Evolutionary conservation across 2,329 filamentous ascomycete species (phyloP), one percentile per base, ranked within the genome.

Genomic region (Geosmithia morbida): DNA sequence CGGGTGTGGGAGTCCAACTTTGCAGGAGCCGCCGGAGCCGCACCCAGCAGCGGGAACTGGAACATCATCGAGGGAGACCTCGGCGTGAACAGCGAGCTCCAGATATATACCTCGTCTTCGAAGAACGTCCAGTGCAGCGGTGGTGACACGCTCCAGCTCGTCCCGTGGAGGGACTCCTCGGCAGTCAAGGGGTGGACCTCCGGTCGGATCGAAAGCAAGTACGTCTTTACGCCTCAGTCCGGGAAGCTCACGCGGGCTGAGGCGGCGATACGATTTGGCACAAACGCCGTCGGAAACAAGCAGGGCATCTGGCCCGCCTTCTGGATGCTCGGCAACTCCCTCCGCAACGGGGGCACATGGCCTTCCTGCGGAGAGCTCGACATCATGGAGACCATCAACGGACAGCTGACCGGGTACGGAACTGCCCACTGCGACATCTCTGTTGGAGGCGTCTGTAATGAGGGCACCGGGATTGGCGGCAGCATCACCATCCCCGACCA

Each of bases 271-370:
- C 66, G 69, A 45, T 60, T 71, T 50, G 71, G 70, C 43, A 52
- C 50, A 50, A 64, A 63, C 55, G 39, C 57, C 4, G 54, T 54
- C 43, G 63, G 65, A 3, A 56, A 56, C 46, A 68, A 70, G 55
- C 65, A 75, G 52, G 75, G 75, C 3, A 63, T 78, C 46, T 79
- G 74, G 75, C 74, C 75, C 0, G 75, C 75, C 1, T 78, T 77
- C 54, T 79, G 74, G 74, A 62, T 75, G 51, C 63, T 78, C 16
- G 74, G 75, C 41, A 61, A 69, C 57, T 60, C 57, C 65, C n/a
- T 61, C 71, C 48, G 68, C 69, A 19, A 61, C 66, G 46, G 72
- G 70, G 10, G 67, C 8, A 5, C n/a, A 63, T 79, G 75, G 75
- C 75, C 75, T 0, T 47, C 50, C 11, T 72, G 70, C 49, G 75